Base-by-base conservation (phyloP, 2,329 filamentous ascomycete genomes). In the Lecanicillium sp. region DNA sequence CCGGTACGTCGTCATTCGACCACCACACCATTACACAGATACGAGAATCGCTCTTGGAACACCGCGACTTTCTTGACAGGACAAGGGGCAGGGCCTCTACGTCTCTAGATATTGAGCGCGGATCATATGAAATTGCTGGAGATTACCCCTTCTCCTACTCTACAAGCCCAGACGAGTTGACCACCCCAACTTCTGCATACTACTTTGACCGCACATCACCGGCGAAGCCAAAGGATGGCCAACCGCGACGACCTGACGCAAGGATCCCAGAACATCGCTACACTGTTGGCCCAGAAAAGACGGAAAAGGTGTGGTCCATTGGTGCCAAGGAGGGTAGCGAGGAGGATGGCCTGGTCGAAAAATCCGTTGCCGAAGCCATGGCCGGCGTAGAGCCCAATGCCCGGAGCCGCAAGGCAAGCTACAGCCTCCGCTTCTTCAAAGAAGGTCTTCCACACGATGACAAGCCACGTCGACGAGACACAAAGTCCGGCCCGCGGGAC, bases 361-460 rank as follows among this genome's bases (percentile, higher is more conserved):
- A 79, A 53, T 79, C 76, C n/a, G 74, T 81, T 36, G 67, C 74
- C 5, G 75, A 80, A 45, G 74, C 73, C 19, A 65, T 81, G 52
- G 69, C 74, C 14, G 76, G 77, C 3, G 62, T 72, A n/a, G 77
- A 81, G 49, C 75, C 68, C 49, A 79, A 74, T 51, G 72, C 73
- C 33, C 73, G 79, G 38, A 85, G 78, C 50, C 73, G 79, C 47
- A 83, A 82, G 57, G 73, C 79, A 29, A 82, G 77, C 49, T 78
- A 82, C 55, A 80, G 76, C 46, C 61, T 83, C 42, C 69, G 79
- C 2, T 79, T 82, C 50, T 83, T 83, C 64, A 79, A 77, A 44
- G 77, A 82, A 55, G 78, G 76, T 25, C 59, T 81, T 14, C 75
- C 76, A n/a, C 54, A 57, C 3, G 72, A 79, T 38, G 75, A 81